Conservation (phyloP, 129 eudicot genomes). For the Flaveria brownii region DNA sequence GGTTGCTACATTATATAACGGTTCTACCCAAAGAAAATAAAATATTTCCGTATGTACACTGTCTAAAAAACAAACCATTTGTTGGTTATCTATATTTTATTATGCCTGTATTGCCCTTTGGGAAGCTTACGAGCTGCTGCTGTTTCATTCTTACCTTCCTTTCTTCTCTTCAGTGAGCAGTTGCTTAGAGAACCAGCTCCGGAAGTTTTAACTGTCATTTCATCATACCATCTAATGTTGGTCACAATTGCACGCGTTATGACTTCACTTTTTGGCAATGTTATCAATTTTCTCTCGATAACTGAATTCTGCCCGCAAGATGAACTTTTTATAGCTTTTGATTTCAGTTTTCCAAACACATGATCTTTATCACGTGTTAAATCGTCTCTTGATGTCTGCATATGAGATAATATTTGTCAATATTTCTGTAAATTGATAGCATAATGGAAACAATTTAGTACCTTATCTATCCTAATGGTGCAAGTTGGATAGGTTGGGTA, state of each 20-base stretch:
- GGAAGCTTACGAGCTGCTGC: slow-evolving; percentile 42
- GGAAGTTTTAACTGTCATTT: slow-evolving; percentile 31
- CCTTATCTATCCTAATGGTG: neutral
- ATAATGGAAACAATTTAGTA: neutral
- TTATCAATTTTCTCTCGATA: slow-evolving; percentile 47
- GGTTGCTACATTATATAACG: slow-evolving; percentile 17
- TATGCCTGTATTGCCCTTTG: slow-evolving; percentile 43
- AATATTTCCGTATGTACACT: slow-evolving; percentile 35
- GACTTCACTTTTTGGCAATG: slow-evolving; percentile 53
- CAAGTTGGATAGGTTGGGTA: slow-evolving; percentile 1
- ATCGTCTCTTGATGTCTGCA: slow-evolving; percentile 53
- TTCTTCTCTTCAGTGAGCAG: slow-evolving; percentile 47
- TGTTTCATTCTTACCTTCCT: slow-evolving; percentile 29
- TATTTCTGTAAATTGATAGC: neutral
- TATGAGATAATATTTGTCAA: slow-evolving; percentile 7
- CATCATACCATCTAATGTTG: slow-evolving; percentile 52
- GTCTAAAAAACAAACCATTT: slow-evolving; percentile 11
- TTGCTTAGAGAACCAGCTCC: slow-evolving; percentile 40
- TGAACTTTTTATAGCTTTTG: slow-evolving; percentile 47
- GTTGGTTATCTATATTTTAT: slow-evolving; percentile 23
- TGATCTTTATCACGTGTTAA: slow-evolving; percentile 54
- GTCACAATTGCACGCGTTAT: slow-evolving; percentile 61
- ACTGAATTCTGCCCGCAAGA: slow-evolving; percentile 65
- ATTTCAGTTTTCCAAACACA: slow-evolving; percentile 50
- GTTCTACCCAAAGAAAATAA: slow-evolving; percentile 18